Base-by-base conservation (phyloP, 73 alveolate genomes). In the Tetrahymena malaccensis region DNA sequence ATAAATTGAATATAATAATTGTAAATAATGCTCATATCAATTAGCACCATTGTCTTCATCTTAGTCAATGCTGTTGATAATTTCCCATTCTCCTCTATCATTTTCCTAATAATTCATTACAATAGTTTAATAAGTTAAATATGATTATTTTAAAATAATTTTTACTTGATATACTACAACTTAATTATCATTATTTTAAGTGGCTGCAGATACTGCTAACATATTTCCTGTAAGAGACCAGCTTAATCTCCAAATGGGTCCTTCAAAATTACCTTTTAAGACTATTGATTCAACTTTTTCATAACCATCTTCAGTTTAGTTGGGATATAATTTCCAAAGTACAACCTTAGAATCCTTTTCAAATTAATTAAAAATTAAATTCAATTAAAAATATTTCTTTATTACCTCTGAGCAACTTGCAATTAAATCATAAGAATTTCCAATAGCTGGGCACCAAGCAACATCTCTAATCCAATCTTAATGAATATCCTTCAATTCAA, bases 381-480 rank as follows among this genome's bases (percentile, higher is more conserved):
- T 10, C 1, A 11, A 8, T 70, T 27, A 4, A n/a, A n/a, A 27
- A 31, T 13, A 19, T 19, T 19, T 19, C 25, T 19, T 27, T 27
- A n/a, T 70, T 70, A 70, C 98, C 43, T 96, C 98, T 37, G 94
- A 43, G 94, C 97, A 94, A 25, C 95, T 84, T n/a, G 98, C 98
- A 35, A 96, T 55, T 35, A 89, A 70, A 33, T 96, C 98, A 27
- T 43, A 50, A 70, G 50, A 84, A n/a, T 43, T 43, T 43, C 98
- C 98, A n/a, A 94, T 44, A 93, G 95, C 95, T 38, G 95, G 89
- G 85, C 95, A 96, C 98, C 98, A 96, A 13, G 98, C 97, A 31
- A 96, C 98, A 43, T 96, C 98, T 58, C 98, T 85, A 56, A 96
- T 96, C 98, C 98, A 96, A 58, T 85, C 96, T 35, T 96, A 96